Conservation (phyloP, 805 yeast genomes). For the Starmerella bacillaris region DNA sequence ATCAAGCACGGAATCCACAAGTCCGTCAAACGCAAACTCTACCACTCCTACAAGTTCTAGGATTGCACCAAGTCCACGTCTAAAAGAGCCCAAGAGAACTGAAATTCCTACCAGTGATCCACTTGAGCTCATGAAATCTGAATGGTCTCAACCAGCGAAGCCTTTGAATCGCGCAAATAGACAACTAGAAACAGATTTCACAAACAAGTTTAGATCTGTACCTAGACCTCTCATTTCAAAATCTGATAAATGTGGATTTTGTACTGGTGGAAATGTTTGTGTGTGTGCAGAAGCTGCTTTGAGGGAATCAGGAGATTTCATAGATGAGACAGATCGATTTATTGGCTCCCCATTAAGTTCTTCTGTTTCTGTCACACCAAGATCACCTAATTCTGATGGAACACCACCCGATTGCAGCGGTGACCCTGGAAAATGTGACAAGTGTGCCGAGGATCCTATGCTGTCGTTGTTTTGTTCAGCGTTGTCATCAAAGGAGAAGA, state of each 20-base stretch:
- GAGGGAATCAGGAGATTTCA: conserved; percentile 15
- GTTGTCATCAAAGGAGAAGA: conserved; percentile 34
- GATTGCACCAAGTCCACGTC: no score
- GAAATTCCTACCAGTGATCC: conserved; percentile 12
- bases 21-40: no score
- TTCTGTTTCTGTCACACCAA: not conserved
- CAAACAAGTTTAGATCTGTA: conserved; percentile 10
- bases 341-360: no score
- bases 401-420: conserved; percentile 41
- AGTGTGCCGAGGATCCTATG: conserved; percentile 75
- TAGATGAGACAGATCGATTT: no score
- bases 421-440: conserved; percentile 70
- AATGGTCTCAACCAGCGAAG: conserved; percentile 18
- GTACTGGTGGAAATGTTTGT: conserved; percentile 82
- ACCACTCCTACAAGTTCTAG: no score
- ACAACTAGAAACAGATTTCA: conserved; percentile 17
- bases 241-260: conserved; percentile 74
- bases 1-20: no score
- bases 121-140: conserved; percentile 12
- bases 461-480: conserved; percentile 77
- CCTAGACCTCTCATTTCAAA: conserved; percentile 10
- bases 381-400: not conserved
- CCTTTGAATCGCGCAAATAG: conserved; percentile 15
- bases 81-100: no score
- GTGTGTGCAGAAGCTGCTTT: conserved; percentile 64